Percentiles rank a stretch among this genome's conserved stretches.
Conservation (phyloP, 257 asterid genomes). For the Thymus quinquecostatus region DNA sequence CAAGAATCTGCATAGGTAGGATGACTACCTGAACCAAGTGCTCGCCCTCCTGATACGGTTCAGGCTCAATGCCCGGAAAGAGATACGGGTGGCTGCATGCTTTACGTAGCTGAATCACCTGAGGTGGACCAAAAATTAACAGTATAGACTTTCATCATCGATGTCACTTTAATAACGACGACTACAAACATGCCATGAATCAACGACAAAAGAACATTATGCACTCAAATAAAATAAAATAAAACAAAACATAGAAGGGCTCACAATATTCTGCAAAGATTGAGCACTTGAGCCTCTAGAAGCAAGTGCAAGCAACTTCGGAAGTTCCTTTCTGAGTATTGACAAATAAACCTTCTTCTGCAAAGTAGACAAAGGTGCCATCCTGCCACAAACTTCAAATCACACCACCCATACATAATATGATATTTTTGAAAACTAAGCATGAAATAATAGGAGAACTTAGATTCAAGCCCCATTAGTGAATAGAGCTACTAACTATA, state of each 20-base stretch:
- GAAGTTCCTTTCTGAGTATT: conserved; percentile 84
- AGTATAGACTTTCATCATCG: conserved; percentile 30
- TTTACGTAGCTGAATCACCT: conserved; percentile 95
- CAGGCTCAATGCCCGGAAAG: conserved; percentile 97
- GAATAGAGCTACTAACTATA: conserved; percentile 11
- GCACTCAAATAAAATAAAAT: conserved; percentile 11
- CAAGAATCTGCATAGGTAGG: conserved; percentile 27
- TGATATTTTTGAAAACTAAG: conserved; percentile 10
- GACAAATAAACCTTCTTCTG: conserved; percentile 87
- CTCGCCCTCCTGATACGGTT: conserved; percentile 97
- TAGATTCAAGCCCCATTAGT: conserved; percentile 27
- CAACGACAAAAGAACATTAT: conserved; percentile 7
- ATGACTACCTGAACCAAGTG: conserved; percentile 85
- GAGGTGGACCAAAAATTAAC: conserved; percentile 35
- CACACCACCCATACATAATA: conserved; percentile 16
- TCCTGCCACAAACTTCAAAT: conserved; percentile 54
- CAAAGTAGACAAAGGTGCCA: conserved; percentile 77
- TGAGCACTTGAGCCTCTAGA: conserved; percentile 71
- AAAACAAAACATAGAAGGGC: conserved; percentile 14
- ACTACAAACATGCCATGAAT: conserved; percentile 21
- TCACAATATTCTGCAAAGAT: conserved; percentile 82
- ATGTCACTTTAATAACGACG: conserved; percentile 1
- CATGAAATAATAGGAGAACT: conserved; percentile 1
- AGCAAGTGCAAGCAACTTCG: conserved; percentile 83
- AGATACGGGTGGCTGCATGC: conserved; percentile 99